These are phyloP conservation scores for Cladophialophora psammophila DNA, from an alignment of 2,329 filamentous ascomycete species.

Conservation along the genomic window DNA sequence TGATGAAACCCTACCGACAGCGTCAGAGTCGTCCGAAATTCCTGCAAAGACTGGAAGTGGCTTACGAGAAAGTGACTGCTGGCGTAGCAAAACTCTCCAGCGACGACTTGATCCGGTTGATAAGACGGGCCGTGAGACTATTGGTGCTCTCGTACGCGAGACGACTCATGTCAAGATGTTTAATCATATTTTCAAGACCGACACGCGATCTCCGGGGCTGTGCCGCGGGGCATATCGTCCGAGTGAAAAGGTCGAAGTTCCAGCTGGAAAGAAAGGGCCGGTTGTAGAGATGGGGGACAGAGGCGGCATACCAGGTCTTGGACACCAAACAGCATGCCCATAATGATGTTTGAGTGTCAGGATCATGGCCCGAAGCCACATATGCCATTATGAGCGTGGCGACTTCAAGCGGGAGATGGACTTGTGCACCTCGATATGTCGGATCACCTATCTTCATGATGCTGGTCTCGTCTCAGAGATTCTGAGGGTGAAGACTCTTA, in stretches of 20 bases:
- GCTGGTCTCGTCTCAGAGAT: neutral
- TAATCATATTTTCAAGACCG: constrained; percentile 56
- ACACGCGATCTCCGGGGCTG: constrained; percentile 49
- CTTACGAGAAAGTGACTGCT: constrained; percentile 63
- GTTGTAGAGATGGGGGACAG: constrained; percentile 61
- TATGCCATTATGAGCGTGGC: constrained; percentile 27
- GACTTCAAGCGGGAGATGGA: constrained; percentile 37
- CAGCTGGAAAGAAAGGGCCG: constrained; percentile 58
- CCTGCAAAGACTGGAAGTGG: constrained; percentile 18
- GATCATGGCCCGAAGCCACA: constrained; percentile 13
- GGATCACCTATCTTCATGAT: constrained; percentile 37
- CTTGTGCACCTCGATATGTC: constrained; percentile 28
- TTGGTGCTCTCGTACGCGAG: constrained; percentile 68
- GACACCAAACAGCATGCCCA: constrained; percentile 61
- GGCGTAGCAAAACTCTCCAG: constrained; percentile 65
- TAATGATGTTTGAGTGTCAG: constrained; percentile 54
- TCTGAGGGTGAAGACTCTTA: neutral
- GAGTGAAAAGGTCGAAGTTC: constrained; percentile 62
- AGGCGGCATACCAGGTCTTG: constrained; percentile 64
- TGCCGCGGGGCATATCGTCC: constrained; percentile 62
- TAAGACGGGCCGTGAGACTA: constrained; percentile 63
- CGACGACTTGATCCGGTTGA: constrained; percentile 61
- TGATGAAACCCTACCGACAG: constrained; percentile 54
- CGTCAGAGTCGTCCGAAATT: constrained; percentile 12
- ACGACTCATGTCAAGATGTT: constrained; percentile 59